These are phyloP conservation scores for Spathaspora passalidarum DNA, from an alignment of 805 yeast species.

Conservation along the genomic window DNA sequence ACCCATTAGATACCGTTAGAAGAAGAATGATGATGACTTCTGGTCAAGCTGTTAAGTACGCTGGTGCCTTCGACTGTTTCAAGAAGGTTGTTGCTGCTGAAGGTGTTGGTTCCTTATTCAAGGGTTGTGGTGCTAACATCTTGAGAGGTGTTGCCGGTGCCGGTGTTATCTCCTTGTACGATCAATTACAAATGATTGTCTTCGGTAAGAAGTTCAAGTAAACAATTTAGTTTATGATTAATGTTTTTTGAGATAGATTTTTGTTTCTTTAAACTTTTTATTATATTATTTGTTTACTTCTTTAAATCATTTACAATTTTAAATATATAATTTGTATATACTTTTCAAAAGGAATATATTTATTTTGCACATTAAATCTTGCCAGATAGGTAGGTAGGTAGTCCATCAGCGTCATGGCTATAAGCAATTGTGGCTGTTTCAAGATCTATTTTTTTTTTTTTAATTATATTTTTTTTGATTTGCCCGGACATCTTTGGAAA, in stretches of 20 bases:
- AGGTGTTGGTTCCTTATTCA: slow-evolving; percentile 91
- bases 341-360: background rate
- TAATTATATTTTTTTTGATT: background rate
- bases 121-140: slow-evolving; percentile 99
- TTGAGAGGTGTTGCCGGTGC: slow-evolving; percentile 99
- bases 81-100: slow-evolving; percentile 90
- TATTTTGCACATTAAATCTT: background rate
- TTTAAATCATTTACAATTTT: background rate
- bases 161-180: slow-evolving; percentile 97
- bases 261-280: no score
- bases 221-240: slow-evolving; percentile 14
- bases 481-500: background rate
- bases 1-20: slow-evolving; percentile 99
- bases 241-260: slow-evolving; percentile 4
- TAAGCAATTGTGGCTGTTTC: background rate
- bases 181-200: slow-evolving; percentile 90
- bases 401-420: no score
- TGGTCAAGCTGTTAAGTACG: slow-evolving; percentile 96
- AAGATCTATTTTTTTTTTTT: background rate
- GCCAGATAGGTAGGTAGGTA: no score
- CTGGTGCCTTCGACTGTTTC: slow-evolving; percentile 94
- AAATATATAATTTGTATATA: slow-evolving; percentile 2
- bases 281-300: no score
- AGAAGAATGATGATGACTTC: slow-evolving; percentile 99
- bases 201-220: slow-evolving; percentile 94